Conservation (phyloP, 23 red algal genomes). For the Gracilaria domingensis region DNA sequence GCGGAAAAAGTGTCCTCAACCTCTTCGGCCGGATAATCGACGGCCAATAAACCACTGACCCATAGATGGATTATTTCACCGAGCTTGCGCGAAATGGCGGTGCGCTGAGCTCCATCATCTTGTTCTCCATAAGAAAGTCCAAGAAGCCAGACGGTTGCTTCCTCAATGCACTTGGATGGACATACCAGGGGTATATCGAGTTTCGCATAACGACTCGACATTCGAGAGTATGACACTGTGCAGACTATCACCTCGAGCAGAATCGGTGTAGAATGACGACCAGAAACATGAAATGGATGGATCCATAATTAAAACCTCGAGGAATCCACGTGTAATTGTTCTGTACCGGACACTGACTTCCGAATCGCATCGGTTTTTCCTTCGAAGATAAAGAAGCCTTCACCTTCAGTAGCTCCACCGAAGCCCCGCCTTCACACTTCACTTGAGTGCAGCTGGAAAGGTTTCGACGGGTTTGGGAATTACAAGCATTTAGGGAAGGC, state of each 20-base stretch:
- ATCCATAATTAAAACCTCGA: too few species aligned
- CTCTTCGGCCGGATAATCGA: conserved; percentile 16
- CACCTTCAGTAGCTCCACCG: too few species aligned
- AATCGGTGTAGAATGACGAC: too few species aligned
- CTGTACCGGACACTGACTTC: not conserved
- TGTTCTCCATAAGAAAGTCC: conserved; percentile 35
- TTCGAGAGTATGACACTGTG: too few species aligned
- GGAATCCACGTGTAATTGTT: not conserved
- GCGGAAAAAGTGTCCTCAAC: conserved; percentile 3
- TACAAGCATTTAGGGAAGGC: not conserved
- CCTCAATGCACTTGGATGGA: conserved; percentile 20
- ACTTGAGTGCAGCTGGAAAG: too few species aligned
- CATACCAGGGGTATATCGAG: not conserved
- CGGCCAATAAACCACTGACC: conserved; percentile 30
- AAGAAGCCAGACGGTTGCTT: conserved; percentile 5
- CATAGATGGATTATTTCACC: conserved; percentile 21
- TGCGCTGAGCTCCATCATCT: conserved; percentile 32
- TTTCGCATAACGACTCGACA: too few species aligned
- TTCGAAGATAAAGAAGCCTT: too few species aligned
- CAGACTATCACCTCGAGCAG: too few species aligned
- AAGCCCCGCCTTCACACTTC: too few species aligned
- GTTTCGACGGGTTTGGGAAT: not conserved
- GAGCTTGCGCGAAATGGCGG: not conserved
- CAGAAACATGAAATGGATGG: too few species aligned
- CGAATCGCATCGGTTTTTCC: not conserved